Evolutionary conservation across 768 basidiomycete species (phyloP).

Genomic region (Suillus sp.): DNA sequence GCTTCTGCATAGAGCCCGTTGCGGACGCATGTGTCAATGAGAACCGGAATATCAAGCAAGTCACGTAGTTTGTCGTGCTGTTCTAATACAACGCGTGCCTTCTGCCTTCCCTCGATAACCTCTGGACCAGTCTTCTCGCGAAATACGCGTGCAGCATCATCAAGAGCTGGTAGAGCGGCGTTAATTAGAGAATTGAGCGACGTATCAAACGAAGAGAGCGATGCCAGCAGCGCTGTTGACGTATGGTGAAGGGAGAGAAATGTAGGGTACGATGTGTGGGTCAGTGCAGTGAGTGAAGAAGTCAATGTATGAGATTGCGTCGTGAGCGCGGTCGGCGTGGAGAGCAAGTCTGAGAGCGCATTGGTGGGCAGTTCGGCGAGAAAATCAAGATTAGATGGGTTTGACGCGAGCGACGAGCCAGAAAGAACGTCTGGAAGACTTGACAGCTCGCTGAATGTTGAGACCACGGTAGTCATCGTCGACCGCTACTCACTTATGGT

Average conservation of each 20-base stretch:
- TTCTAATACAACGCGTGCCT: slow-evolving; percentile 85
- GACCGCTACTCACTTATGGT: slow-evolving; percentile 1
- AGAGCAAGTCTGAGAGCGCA: slow-evolving; percentile 64
- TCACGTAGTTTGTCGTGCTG: slow-evolving; percentile 93
- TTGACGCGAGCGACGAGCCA: slow-evolving; percentile 12
- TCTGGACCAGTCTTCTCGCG: slow-evolving; percentile 64
- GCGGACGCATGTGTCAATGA: slow-evolving; percentile 92
- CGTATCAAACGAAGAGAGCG: slow-evolving; percentile 71
- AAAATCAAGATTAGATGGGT: slow-evolving; percentile 45
- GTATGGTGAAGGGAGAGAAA: slow-evolving; percentile 87
- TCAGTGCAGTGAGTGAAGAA: slow-evolving; percentile 85
- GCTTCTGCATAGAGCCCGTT: slow-evolving; percentile 94
- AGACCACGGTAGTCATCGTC: slow-evolving; percentile 22
- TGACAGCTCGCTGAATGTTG: slow-evolving; percentile 22
- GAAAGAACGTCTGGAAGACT: slow-evolving; percentile 31
- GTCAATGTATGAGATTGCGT: slow-evolving; percentile 87
- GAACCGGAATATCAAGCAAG: slow-evolving; percentile 84
- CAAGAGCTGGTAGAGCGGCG: slow-evolving; percentile 73
- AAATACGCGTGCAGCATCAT: slow-evolving; percentile 72
- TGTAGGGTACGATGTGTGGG: slow-evolving; percentile 88
- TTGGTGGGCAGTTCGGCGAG: slow-evolving; percentile 66
- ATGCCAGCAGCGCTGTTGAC: slow-evolving; percentile 69
- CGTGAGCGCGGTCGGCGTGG: slow-evolving; percentile 75
- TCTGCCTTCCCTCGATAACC: slow-evolving; percentile 73
- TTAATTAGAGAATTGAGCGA: slow-evolving; percentile 72